Evolutionary conservation across 1,284 basidiomycete species (phyloP).

Genomic region (Meripilus lineatus): DNA sequence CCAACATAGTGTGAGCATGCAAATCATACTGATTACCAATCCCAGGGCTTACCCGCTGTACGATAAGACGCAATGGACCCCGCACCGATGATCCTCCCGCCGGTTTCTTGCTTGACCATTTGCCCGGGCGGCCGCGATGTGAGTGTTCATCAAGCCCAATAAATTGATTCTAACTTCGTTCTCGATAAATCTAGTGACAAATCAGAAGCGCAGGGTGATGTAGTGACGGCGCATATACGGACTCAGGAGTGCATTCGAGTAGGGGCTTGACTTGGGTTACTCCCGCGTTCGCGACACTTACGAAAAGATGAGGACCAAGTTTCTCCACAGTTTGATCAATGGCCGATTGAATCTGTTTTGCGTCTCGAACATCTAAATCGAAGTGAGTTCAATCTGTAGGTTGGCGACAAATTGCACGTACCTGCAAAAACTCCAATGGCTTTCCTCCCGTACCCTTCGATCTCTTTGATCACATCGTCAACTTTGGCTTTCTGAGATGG

Average conservation of each 20-base stretch:
- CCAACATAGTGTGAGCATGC: too few species aligned
- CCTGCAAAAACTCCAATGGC: conserved; percentile 28
- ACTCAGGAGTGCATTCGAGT: conserved; percentile 30
- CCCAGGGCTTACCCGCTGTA: conserved; percentile 18
- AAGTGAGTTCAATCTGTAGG: background rate
- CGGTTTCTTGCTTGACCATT: conserved; percentile 38
- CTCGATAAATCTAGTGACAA: conserved; percentile 27
- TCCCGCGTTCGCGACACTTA: conserved; percentile 38
- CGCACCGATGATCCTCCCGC: conserved; percentile 37
- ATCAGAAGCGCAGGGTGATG: background rate
- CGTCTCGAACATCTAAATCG: conserved; percentile 22
- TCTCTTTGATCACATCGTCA: conserved; percentile 26
- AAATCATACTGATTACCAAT: background rate
- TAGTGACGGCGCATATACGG: conserved; percentile 9
- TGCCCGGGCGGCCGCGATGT: conserved; percentile 34
- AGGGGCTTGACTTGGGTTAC: conserved; percentile 29
- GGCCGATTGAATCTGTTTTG: conserved; percentile 29
- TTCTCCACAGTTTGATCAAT: conserved; percentile 28
- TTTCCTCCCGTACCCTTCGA: conserved; percentile 28
- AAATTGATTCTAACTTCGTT: conserved; percentile 31
- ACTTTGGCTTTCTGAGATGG: conserved; percentile 24
- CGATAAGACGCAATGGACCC: conserved; percentile 30
- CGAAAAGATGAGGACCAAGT: conserved; percentile 28
- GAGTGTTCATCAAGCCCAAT: conserved; percentile 30
- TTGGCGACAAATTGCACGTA: conserved; percentile 9